phyloP scores from a whole-genome alignment of 2,329 filamentous ascomycete genomes.

The Ophiosphaerella herpotricha region DNA sequence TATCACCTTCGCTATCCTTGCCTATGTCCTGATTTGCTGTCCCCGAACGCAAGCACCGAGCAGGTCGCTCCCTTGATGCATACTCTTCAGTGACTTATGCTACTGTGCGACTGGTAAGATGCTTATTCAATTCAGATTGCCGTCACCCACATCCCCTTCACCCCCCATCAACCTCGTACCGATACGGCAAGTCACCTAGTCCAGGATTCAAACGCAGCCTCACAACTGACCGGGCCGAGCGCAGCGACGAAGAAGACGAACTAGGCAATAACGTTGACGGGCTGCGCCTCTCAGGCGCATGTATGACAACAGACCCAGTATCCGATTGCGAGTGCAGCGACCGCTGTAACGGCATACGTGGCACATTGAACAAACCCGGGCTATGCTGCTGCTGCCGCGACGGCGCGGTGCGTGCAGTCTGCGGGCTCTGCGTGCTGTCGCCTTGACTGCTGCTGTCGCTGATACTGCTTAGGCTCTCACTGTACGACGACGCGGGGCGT shows the following conservation, averaged over 20 bases:
- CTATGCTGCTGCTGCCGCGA: constrained; percentile 29
- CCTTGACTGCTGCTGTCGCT: constrained; percentile 8
- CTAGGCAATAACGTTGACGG: constrained; percentile 37
- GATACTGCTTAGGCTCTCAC: constrained; percentile 6
- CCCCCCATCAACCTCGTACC: constrained; percentile 24
- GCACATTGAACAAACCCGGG: constrained; percentile 26
- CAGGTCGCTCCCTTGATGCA: not conserved
- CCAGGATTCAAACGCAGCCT: constrained; percentile 29
- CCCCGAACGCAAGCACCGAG: not conserved
- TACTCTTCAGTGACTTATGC: too few species aligned
- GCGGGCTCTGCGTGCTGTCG: constrained; percentile 24
- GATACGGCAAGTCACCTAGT: constrained; percentile 40
- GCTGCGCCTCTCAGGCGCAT: constrained; percentile 22
- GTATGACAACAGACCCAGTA: constrained; percentile 31
- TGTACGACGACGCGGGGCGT: constrained; percentile 27
- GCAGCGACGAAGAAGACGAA: constrained; percentile 36
- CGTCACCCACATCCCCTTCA: constrained; percentile 3
- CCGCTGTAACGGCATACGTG: constrained; percentile 28
- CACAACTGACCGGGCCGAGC: constrained; percentile 35
- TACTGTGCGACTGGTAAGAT: too few species aligned
- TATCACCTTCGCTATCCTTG: not conserved
- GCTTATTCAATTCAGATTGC: too few species aligned
- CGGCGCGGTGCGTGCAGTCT: constrained; percentile 37
- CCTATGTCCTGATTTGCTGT: not conserved
- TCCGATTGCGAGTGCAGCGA: constrained; percentile 29